A percentile compares a stretch with the other conserved stretches of the same genome.
Evolutionary conservation across 1,284 basidiomycete species (phyloP).

Genomic region (Garcileccinum viscosum): DNA sequence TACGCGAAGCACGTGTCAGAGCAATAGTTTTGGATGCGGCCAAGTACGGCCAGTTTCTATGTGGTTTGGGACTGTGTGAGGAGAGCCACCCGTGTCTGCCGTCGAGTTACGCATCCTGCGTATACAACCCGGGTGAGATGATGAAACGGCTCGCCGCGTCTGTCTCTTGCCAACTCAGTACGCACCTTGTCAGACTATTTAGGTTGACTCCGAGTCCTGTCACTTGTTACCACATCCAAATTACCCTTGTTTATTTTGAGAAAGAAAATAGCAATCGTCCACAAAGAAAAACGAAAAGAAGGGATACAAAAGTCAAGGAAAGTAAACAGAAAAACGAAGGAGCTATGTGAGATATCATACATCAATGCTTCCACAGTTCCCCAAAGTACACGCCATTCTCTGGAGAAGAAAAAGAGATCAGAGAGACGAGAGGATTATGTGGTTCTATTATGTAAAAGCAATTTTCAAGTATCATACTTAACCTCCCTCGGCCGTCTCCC

Average conservation of each 20-base stretch:
- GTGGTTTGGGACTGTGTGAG: constrained; percentile 48
- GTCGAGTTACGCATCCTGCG: constrained; percentile 26
- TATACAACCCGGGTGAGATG: background rate
- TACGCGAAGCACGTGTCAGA: constrained; percentile 55
- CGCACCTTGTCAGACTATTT: background rate
- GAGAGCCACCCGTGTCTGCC: constrained; percentile 36
- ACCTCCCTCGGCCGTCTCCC: constrained; percentile 51
- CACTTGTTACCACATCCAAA: background rate
- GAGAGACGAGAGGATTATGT: constrained; percentile 1
- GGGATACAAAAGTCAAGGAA: background rate
- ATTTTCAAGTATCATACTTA: constrained; percentile 15
- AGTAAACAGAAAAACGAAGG: constrained; percentile 6
- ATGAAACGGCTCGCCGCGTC: background rate
- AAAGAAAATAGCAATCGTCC: constrained; percentile 5
- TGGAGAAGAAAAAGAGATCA: constrained; percentile 1
- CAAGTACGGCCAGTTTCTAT: constrained; percentile 48
- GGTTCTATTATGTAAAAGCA: constrained; percentile 22
- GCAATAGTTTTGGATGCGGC: constrained; percentile 49
- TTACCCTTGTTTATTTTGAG: constrained; percentile 21
- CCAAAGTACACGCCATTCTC: constrained; percentile 15
- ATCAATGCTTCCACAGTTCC: constrained; percentile 37
- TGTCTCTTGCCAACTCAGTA: constrained; percentile 12
- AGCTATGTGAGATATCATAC: constrained; percentile 35
- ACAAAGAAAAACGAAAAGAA: background rate
- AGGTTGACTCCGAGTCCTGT: background rate